phyloP scores from a whole-genome alignment of 202 grass and related monocot species.

The Elaeis oleifera region DNA sequence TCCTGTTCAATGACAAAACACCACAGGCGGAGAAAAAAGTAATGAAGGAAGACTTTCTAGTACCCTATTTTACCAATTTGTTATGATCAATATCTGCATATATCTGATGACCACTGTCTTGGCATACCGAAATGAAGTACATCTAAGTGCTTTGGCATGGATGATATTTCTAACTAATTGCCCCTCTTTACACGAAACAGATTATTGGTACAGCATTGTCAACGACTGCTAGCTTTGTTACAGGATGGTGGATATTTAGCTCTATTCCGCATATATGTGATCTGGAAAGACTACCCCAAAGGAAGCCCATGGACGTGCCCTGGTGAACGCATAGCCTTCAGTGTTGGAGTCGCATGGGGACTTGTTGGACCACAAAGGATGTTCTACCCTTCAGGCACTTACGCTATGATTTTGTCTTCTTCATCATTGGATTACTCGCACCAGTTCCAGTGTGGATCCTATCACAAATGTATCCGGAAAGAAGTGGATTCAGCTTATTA shows the following conservation, averaged over 20 bases:
- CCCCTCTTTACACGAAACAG: background rate
- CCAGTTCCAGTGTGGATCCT: conserved; percentile 3
- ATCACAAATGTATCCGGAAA: background rate
- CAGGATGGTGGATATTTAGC: conserved; percentile 21
- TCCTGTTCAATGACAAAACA: background rate
- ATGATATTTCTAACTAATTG: background rate
- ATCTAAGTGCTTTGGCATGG: background rate
- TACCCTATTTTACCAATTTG: no score
- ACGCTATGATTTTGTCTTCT: conserved; percentile 10
- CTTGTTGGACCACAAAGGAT: conserved; percentile 6
- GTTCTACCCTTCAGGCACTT: conserved; percentile 9
- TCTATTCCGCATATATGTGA: conserved; percentile 21
- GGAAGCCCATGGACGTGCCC: conserved; percentile 26
- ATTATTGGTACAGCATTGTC: conserved; percentile 1
- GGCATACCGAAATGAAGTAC: no score
- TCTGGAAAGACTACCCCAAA: conserved; percentile 9
- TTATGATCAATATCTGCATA: no score
- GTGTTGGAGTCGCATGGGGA: background rate
- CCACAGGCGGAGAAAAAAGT: background rate
- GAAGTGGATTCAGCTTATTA: conserved; percentile 16
- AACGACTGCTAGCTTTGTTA: background rate
- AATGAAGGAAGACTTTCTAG: no score
- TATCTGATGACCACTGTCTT: no score
- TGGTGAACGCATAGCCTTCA: background rate
- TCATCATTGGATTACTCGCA: conserved; percentile 8